Conservation (phyloP, 768 basidiomycete species). For the Cytidiella melzeri region DNA sequence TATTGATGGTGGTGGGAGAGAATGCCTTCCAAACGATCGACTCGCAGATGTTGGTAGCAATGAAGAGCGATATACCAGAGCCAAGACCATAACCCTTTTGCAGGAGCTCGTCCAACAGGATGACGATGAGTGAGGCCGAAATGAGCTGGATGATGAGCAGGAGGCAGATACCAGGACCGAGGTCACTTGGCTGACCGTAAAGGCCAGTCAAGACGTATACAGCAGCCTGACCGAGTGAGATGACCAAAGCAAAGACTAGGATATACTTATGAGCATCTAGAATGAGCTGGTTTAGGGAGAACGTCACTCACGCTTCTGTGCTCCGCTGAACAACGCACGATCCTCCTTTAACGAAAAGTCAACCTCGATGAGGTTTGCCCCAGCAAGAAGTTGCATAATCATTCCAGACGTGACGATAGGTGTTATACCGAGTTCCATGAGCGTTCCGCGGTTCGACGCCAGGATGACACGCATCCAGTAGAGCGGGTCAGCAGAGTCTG, state of each 20-base stretch:
- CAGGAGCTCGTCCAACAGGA: conserved; percentile 96
- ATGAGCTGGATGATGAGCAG: conserved; percentile 95
- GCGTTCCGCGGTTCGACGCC: conserved; percentile 95
- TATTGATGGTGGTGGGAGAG: conserved; percentile 96
- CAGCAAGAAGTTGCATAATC: conserved; percentile 99
- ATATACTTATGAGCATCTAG: not conserved
- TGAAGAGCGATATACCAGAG: conserved; percentile 97
- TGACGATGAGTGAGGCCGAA: conserved; percentile 91
- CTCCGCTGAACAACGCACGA: conserved; percentile 89
- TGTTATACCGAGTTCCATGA: conserved; percentile 98
- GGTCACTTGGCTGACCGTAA: conserved; percentile 87
- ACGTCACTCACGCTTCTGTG: conserved; percentile 80
- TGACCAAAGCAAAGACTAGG: conserved; percentile 93
- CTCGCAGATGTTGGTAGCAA: conserved; percentile 99
- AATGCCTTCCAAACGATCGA: conserved; percentile 99
- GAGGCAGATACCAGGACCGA: conserved; percentile 96
- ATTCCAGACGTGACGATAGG: conserved; percentile 98
- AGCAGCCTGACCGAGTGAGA: conserved; percentile 92
- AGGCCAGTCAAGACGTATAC: conserved; percentile 97
- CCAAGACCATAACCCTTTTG: conserved; percentile 99
- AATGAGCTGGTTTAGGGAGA: not conserved
- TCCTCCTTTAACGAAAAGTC: conserved; percentile 98
- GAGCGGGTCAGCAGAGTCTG: conserved; percentile 96
- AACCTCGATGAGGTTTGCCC: conserved; percentile 95
- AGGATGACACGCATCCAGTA: conserved; percentile 99